Conservation (phyloP, 2,329 filamentous ascomycete genomes). For the Colletotrichum lentis region DNA sequence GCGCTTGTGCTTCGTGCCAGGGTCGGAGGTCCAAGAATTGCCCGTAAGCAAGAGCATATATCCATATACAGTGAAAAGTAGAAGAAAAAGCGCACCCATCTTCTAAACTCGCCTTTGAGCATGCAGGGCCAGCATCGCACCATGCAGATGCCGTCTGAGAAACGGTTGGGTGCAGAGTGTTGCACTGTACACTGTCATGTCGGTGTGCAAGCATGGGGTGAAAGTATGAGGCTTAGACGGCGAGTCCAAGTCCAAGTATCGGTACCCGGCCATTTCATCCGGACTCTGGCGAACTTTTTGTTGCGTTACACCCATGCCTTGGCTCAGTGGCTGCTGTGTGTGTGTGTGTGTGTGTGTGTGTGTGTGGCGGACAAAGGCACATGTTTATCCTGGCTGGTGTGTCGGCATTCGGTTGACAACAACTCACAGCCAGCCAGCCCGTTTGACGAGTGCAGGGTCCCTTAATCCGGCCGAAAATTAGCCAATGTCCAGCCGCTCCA, state of each 20-base stretch:
- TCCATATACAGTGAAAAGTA: background rate
- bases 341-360: too few species aligned
- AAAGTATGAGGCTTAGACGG: slow-evolving; percentile 17
- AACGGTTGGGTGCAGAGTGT: slow-evolving; percentile 22
- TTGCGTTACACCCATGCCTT: background rate
- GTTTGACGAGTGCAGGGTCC: background rate
- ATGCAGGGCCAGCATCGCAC: background rate
- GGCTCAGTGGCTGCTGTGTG: slow-evolving; percentile 1
- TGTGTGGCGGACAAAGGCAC: slow-evolving; percentile 16
- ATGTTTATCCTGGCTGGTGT: slow-evolving; percentile 7
- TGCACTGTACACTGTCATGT: background rate
- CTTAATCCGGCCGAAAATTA: background rate
- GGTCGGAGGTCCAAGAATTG: background rate
- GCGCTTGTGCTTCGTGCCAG: slow-evolving; percentile 1
- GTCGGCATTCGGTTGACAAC: background rate
- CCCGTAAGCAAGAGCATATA: background rate
- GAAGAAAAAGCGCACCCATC: background rate
- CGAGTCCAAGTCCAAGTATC: slow-evolving; percentile 14
- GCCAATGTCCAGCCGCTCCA: background rate
- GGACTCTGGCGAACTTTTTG: slow-evolving; percentile 12
- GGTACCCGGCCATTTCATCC: slow-evolving; percentile 13
- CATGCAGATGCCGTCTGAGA: slow-evolving; percentile 33
- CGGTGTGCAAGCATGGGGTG: slow-evolving; percentile 4
- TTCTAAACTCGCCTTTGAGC: slow-evolving; percentile 8
- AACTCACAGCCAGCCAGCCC: background rate